phyloP scores from a whole-genome alignment of 768 basidiomycete genomes.

The Boletus patriciae region DNA sequence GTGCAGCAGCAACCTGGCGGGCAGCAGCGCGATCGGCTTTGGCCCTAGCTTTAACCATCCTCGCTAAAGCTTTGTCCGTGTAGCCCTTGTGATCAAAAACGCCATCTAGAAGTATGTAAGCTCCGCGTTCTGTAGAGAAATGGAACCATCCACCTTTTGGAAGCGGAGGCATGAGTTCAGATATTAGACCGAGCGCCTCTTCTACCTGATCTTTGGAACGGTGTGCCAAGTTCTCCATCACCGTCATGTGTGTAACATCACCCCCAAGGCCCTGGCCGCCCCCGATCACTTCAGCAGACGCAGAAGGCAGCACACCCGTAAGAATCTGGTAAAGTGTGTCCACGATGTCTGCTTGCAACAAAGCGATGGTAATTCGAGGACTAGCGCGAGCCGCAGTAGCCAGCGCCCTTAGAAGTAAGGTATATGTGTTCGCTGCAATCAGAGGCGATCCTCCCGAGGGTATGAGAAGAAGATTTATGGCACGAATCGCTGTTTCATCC shows the following conservation, averaged over 20 bases:
- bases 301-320: constrained; percentile 86
- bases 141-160: constrained; percentile 66
- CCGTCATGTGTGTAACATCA: constrained; percentile 92
- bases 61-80: constrained; percentile 79
- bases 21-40: constrained; percentile 79
- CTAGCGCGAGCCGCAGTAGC: constrained; percentile 87
- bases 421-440: constrained; percentile 85
- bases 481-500: constrained; percentile 73
- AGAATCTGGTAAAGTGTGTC: constrained; percentile 93
- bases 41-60: constrained; percentile 77
- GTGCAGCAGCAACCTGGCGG: constrained; percentile 47
- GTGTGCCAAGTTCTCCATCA: constrained; percentile 96
- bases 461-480: constrained; percentile 81
- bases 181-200: constrained; percentile 84
- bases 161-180: constrained; percentile 89
- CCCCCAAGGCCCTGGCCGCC: constrained; percentile 79
- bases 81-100: constrained; percentile 92
- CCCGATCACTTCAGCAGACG: constrained; percentile 50
- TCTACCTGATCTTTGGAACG: constrained; percentile 97
- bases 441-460: constrained; percentile 86
- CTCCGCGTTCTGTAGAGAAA: not conserved
- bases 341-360: constrained; percentile 91
- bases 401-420: constrained; percentile 80
- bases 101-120: constrained; percentile 59
- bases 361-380: constrained; percentile 78